These are phyloP conservation scores for Brassica nigra DNA, from an alignment of 345 rosid species.

Conservation along the genomic window DNA sequence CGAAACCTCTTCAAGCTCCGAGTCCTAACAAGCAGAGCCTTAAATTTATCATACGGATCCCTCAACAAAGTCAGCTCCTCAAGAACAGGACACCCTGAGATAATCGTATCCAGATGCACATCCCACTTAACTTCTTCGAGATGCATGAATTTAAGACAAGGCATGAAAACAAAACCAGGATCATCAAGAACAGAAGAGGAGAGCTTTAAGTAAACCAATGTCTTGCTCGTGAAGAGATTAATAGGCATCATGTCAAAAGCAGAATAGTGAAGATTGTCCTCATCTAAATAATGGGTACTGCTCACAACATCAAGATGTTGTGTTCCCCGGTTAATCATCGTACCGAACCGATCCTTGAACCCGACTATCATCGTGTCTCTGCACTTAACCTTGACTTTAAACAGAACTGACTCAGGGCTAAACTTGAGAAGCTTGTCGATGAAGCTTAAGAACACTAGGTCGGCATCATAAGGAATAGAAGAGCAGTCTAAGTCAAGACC, in stretches of 20 bases:
- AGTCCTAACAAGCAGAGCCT: not conserved
- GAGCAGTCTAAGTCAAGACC: conserved; percentile 2
- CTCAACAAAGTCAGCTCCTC: not conserved
- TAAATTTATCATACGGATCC: not conserved
- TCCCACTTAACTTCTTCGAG: not conserved
- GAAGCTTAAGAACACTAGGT: not conserved
- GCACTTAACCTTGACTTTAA: not conserved
- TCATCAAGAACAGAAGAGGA: not conserved
- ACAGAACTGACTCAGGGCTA: not conserved
- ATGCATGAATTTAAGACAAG: not conserved
- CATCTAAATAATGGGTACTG: not conserved
- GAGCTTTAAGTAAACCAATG: not conserved
- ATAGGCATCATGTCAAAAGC: not conserved
- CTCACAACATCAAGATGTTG: not conserved
- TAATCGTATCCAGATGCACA: not conserved
- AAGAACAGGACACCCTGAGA: conserved; percentile 2
- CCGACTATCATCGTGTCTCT: not conserved
- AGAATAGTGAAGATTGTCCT: not conserved
- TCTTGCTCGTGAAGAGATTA: not conserved
- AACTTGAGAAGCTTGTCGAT: not conserved
- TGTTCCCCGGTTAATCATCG: not conserved
- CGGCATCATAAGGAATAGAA: not conserved
- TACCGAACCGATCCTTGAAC: not conserved
- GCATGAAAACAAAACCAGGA: not conserved
- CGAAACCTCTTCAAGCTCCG: not conserved